phyloP scores from a whole-genome alignment of 2,329 filamentous ascomycete species.

The Aspergillus intermedius region DNA sequence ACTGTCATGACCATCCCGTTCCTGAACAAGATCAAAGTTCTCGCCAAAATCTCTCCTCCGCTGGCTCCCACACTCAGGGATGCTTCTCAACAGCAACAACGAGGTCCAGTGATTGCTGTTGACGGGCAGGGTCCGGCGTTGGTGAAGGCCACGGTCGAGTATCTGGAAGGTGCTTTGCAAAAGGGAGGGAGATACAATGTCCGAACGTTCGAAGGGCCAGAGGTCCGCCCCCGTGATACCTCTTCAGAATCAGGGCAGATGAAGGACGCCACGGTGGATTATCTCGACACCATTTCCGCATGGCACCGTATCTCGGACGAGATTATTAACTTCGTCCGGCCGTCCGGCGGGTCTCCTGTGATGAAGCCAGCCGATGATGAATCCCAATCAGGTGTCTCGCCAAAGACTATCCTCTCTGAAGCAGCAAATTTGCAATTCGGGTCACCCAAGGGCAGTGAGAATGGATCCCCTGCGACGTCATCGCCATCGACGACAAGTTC shows the following conservation, averaged over 20 bases:
- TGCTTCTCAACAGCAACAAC: constrained; percentile 36
- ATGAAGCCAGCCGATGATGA: constrained; percentile 16
- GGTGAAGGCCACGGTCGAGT: constrained; percentile 59
- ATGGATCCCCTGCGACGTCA: constrained; percentile 18
- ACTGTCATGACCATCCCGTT: constrained; percentile 72
- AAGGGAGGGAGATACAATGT: constrained; percentile 49
- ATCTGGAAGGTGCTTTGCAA: constrained; percentile 51
- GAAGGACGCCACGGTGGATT: constrained; percentile 48
- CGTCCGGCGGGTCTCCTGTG: constrained; percentile 11
- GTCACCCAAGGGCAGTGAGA: constrained; percentile 25
- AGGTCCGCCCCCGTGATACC: constrained; percentile 17
- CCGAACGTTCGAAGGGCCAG: constrained; percentile 44
- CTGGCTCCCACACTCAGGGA: constrained; percentile 38
- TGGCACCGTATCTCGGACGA: constrained; percentile 73
- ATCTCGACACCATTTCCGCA: constrained; percentile 59
- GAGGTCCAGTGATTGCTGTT: constrained; percentile 76
- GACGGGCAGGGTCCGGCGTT: constrained; percentile 66
- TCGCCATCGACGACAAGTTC: constrained; percentile 11
- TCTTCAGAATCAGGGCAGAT: constrained; percentile 24
- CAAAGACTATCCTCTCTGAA: constrained; percentile 27
- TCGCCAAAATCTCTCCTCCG: constrained; percentile 69
- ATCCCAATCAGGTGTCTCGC: constrained; percentile 19
- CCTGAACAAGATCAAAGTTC: constrained; percentile 66
- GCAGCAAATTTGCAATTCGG: constrained; percentile 23
- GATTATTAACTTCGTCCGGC: constrained; percentile 56